These are phyloP conservation scores for Aspergillus alliaceus DNA, from an alignment of 2,329 filamentous ascomycete genomes.

Conservation along the genomic window DNA sequence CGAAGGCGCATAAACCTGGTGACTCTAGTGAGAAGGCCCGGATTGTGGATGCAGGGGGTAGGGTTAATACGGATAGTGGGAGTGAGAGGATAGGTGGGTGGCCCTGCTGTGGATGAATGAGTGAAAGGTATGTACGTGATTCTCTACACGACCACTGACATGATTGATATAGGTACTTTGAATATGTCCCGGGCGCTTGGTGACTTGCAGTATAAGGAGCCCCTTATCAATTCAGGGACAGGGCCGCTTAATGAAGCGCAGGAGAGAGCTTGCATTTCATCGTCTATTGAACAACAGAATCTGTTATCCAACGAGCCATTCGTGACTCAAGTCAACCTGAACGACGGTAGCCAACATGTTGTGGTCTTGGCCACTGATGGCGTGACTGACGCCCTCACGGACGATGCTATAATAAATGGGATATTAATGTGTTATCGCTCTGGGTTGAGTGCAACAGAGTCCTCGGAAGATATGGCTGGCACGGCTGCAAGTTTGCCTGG, in stretches of 20 bases:
- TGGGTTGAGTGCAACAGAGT: slow-evolving; percentile 1
- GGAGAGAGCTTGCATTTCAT: neutral
- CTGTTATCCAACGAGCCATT: slow-evolving; percentile 5
- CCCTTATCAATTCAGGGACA: slow-evolving; percentile 1
- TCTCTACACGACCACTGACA: neutral
- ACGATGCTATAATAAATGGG: neutral
- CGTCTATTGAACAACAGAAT: neutral
- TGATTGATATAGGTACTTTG: neutral
- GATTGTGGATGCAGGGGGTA: slow-evolving; percentile 8
- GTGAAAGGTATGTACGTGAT: neutral
- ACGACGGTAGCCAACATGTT: neutral
- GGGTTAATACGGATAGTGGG: neutral
- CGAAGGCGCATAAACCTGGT: slow-evolving; percentile 7
- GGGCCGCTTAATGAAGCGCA: neutral
- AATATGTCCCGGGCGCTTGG: slow-evolving; percentile 14
- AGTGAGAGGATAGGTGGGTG: slow-evolving; percentile 4
- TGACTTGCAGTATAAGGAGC: slow-evolving; percentile 12
- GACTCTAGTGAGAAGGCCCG: neutral
- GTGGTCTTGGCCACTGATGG: slow-evolving; percentile 9
- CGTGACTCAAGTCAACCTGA: neutral
- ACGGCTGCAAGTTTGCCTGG: neutral
- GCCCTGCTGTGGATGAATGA: neutral
- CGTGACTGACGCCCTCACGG: slow-evolving; percentile 6
- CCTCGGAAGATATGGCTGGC: neutral
- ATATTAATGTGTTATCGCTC: neutral